Evolutionary conservation across 768 basidiomycete genomes (phyloP).

Genomic region (Pseudohyphozyma bogoriensis): DNA sequence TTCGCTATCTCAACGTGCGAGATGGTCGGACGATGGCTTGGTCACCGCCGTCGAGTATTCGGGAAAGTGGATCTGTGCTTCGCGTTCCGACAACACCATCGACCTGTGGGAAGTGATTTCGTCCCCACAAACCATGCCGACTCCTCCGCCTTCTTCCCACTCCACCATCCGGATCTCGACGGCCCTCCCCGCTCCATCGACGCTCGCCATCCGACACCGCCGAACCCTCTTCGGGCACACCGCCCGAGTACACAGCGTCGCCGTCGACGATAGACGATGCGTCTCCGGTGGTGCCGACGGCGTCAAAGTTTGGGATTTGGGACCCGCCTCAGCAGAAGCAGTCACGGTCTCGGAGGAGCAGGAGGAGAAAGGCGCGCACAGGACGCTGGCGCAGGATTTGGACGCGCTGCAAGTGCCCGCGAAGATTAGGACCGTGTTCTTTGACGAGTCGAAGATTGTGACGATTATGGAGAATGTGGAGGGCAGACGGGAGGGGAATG

Average conservation of each 20-base stretch:
- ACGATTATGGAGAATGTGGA: neutral
- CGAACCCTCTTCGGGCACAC: constrained; percentile 25
- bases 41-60: constrained; percentile 17
- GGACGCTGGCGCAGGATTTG: neutral
- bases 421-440: constrained; percentile 3
- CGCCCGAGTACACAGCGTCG: constrained; percentile 10
- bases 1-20: neutral
- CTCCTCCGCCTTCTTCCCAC: neutral
- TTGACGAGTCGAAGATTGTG: constrained; percentile 23
- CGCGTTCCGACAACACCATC: constrained; percentile 13
- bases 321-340: neutral
- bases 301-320: constrained; percentile 20
- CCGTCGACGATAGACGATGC: constrained; percentile 4
- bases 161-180: neutral
- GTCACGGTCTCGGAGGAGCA: neutral
- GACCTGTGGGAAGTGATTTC: constrained; percentile 13
- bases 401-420: neutral
- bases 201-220: neutral
- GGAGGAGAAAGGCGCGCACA: neutral
- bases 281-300: constrained; percentile 24
- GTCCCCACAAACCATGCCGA: neutral
- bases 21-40: neutral
- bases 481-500: neutral
- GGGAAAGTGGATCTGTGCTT: constrained; percentile 13
- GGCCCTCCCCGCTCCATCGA: neutral